phyloP scores from a whole-genome alignment of 2,329 filamentous ascomycete genomes.

The Aspergillus thermomutatus region DNA sequence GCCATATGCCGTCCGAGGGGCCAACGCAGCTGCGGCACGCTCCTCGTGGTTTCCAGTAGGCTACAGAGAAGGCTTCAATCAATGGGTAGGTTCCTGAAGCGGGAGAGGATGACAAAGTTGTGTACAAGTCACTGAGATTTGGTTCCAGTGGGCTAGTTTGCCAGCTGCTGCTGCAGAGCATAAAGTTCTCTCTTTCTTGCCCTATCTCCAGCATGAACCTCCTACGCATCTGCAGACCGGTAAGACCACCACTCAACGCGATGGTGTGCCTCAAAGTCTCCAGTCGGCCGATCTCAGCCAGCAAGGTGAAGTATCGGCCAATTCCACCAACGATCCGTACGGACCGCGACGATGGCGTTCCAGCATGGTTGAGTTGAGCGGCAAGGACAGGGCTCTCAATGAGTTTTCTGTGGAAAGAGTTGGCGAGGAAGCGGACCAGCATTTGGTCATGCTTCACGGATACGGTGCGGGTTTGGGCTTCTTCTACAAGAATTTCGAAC shows the following conservation, averaged over 20 bases:
- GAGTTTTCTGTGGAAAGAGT: slow-evolving; percentile 87
- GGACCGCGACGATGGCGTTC: slow-evolving; percentile 84
- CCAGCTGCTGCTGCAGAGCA: slow-evolving; percentile 82
- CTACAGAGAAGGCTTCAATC: slow-evolving; percentile 85
- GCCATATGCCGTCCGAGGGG: slow-evolving; percentile 33
- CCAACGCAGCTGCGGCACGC: slow-evolving; percentile 27
- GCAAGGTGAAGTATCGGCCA: slow-evolving; percentile 44
- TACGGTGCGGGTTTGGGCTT: slow-evolving; percentile 96
- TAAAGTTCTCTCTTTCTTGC: slow-evolving; percentile 80
- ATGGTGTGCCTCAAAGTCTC: slow-evolving; percentile 29
- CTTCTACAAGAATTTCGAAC: slow-evolving; percentile 98
- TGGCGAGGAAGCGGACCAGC: slow-evolving; percentile 75
- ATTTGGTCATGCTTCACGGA: slow-evolving; percentile 91
- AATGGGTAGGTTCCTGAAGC: slow-evolving; percentile 66
- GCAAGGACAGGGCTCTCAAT: slow-evolving; percentile 83
- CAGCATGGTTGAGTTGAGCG: slow-evolving; percentile 76
- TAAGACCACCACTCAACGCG: slow-evolving; percentile 27
- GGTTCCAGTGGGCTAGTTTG: slow-evolving; percentile 73
- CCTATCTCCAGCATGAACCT: slow-evolving; percentile 67
- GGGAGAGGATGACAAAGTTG: slow-evolving; percentile 3
- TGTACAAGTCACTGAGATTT: slow-evolving; percentile 16
- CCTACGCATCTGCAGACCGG: slow-evolving; percentile 66
- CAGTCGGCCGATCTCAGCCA: slow-evolving; percentile 36
- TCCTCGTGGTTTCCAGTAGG: slow-evolving; percentile 72
- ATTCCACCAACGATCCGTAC: slow-evolving; percentile 65